These are phyloP conservation scores for Funneliformis mosseae DNA, from an alignment of 192 early-diverging fungal species.

Conservation along the genomic window DNA sequence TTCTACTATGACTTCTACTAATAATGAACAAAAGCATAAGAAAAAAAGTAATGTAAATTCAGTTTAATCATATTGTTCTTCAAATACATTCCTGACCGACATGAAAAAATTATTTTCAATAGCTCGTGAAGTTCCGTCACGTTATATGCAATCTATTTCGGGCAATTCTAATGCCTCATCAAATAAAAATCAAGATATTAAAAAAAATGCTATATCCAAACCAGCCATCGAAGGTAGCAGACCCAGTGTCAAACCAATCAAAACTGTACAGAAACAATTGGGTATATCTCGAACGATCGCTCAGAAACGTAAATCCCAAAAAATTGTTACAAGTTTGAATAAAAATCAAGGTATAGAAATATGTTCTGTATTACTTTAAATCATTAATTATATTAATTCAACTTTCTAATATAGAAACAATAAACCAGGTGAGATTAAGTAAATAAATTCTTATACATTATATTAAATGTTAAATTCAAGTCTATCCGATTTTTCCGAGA, in stretches of 20 bases:
- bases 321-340: not conserved
- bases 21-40: not conserved
- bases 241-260: not conserved
- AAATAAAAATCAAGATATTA: not conserved
- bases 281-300: not conserved
- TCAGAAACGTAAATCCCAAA: not conserved
- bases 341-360: not conserved
- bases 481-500: not conserved
- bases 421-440: not conserved
- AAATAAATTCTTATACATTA: not conserved
- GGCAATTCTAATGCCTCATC: not conserved
- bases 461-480: not conserved
- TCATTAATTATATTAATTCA: not conserved
- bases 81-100: not conserved
- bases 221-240: not conserved
- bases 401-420: not conserved
- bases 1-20: not conserved
- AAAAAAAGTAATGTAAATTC: not conserved
- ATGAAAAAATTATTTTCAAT: not conserved
- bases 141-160: constrained; percentile 13
- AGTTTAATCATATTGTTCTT: not conserved
- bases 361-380: not conserved
- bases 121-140: constrained; percentile 18
- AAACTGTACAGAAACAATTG: not conserved
- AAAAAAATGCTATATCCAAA: not conserved